A percentile compares a stretch with the other conserved stretches of the same genome.
phyloP scores from a whole-genome alignment of 495 filamentous ascomycete genomes.

The Massariosphaeria phaeospora region DNA sequence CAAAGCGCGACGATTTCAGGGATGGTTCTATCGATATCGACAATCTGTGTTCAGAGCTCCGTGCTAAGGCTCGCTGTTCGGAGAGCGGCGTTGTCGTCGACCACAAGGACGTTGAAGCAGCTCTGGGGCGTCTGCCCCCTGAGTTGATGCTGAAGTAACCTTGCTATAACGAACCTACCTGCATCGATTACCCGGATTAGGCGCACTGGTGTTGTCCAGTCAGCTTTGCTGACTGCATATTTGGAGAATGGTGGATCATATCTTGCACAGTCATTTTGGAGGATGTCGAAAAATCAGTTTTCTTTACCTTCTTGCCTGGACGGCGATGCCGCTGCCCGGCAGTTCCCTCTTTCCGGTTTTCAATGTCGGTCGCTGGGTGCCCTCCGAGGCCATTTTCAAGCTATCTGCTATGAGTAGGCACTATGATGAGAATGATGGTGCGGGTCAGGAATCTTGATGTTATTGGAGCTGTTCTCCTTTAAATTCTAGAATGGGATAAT shows the following conservation, averaged over 20 bases:
- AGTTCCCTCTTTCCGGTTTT: neutral
- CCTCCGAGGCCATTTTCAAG: too few relatives aligned
- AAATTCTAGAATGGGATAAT: too few relatives aligned
- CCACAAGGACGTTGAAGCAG: constrained; percentile 73
- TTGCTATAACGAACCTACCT: neutral
- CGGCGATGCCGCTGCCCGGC: too few relatives aligned
- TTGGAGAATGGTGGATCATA: constrained; percentile 1
- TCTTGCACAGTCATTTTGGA: too few relatives aligned
- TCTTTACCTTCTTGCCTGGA: too few relatives aligned
- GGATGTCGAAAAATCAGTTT: too few relatives aligned
- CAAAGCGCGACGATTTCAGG: constrained; percentile 78
- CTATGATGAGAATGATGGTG: too few relatives aligned
- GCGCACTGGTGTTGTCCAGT: constrained; percentile 11
- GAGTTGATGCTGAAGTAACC: neutral
- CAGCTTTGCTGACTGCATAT: constrained; percentile 8
- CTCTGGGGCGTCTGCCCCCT: constrained; percentile 34
- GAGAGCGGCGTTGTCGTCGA: constrained; percentile 89
- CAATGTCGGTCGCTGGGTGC: too few relatives aligned
- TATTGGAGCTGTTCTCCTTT: too few relatives aligned
- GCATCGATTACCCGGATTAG: constrained; percentile 15
- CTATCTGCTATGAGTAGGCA: too few relatives aligned
- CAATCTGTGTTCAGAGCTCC: constrained; percentile 84
- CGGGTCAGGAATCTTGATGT: too few relatives aligned
- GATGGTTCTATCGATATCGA: constrained; percentile 90
- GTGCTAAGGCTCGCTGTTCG: constrained; percentile 92